These are phyloP conservation scores for Phytopythium boreale DNA, from an alignment of 352 stramenopile genomes.

Conservation along the genomic window DNA sequence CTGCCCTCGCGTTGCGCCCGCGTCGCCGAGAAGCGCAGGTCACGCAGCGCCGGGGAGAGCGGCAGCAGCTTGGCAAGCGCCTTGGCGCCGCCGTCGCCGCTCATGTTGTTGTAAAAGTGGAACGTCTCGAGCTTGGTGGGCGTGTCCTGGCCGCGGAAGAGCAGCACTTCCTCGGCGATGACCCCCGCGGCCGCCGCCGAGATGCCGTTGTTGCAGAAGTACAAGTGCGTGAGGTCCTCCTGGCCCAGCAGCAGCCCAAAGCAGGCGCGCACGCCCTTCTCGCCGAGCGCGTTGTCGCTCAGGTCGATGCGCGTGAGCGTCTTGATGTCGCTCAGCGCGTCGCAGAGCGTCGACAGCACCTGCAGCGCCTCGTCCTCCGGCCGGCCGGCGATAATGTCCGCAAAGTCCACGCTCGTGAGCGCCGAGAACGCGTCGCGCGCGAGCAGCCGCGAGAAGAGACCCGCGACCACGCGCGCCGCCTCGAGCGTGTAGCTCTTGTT, in stretches of 20 bases:
- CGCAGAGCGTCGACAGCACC: constrained; percentile 77
- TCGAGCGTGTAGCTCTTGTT: constrained; percentile 89
- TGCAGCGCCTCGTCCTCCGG: constrained; percentile 82
- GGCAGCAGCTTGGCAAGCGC: constrained; percentile 86
- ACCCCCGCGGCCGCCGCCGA: constrained; percentile 84
- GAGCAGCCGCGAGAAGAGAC: constrained; percentile 58
- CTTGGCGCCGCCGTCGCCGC: constrained; percentile 88
- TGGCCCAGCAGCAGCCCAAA: constrained; percentile 81
- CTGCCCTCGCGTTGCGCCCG: constrained; percentile 85
- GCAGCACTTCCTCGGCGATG: constrained; percentile 85
- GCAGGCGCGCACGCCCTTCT: constrained; percentile 92
- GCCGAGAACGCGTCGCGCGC: constrained; percentile 43
- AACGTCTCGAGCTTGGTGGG: constrained; percentile 89
- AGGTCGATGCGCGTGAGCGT: constrained; percentile 83
- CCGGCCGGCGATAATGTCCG: constrained; percentile 84
- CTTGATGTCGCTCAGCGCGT: constrained; percentile 66
- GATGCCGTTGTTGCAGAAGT: constrained; percentile 96
- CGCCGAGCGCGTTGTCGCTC: constrained; percentile 94
- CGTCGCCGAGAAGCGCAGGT: constrained; percentile 94
- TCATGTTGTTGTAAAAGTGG: constrained; percentile 99
- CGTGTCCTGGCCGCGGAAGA: constrained; percentile 60
- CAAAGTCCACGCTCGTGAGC: constrained; percentile 80
- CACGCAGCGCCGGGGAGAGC: constrained; percentile 77
- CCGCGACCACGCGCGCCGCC: constrained; percentile 67
- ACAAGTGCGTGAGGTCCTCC: constrained; percentile 80